phyloP scores from a whole-genome alignment of 78 protist genomes.

The Ministeria vibrans region DNA sequence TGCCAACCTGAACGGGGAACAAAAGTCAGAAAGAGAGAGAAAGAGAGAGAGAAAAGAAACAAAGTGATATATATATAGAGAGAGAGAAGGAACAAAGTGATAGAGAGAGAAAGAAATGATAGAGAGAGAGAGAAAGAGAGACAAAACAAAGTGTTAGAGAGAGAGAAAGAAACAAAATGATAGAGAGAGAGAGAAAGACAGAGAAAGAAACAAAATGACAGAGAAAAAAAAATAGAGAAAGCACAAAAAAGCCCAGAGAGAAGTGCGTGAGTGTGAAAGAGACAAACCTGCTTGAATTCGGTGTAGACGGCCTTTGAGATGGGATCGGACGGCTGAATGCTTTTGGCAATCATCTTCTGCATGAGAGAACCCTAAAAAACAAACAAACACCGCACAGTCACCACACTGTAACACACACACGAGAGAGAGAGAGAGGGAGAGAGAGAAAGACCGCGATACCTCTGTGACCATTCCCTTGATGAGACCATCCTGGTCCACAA shows the following conservation, averaged over 20 bases:
- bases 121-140: neutral
- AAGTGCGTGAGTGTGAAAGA: neutral
- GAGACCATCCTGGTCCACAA: neutral
- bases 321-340: neutral
- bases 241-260: neutral
- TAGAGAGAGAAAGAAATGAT: too few relatives aligned
- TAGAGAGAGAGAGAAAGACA: neutral
- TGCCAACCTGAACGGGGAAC: neutral
- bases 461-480: slow-evolving; percentile 22
- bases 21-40: neutral
- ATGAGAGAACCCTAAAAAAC: slow-evolving; percentile 22
- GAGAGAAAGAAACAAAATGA: neutral
- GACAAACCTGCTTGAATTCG: slow-evolving; percentile 6
- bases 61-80: neutral
- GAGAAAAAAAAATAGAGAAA: neutral
- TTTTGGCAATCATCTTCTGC: neutral
- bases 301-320: slow-evolving; percentile 9
- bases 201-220: neutral
- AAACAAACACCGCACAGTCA: too few relatives aligned
- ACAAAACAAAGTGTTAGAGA: neutral
- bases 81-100: neutral
- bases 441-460: too few relatives aligned
- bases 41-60: neutral
- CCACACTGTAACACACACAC: too few relatives aligned
- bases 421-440: too few relatives aligned